Conservation (phyloP, 169 alveolate genomes). For the Eimeria necatrix region DNA sequence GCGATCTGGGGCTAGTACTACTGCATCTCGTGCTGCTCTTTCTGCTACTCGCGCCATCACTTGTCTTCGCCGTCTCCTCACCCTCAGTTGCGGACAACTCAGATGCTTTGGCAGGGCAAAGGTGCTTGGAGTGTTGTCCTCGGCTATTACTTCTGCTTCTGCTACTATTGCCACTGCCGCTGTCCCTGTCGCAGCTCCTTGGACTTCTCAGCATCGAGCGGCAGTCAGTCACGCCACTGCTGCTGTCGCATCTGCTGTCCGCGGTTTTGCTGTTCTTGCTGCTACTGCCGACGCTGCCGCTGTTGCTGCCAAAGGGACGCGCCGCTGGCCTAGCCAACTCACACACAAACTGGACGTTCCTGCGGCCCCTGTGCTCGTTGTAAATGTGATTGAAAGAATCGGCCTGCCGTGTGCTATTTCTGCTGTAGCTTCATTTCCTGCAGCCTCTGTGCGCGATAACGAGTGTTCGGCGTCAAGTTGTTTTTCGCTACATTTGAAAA, state of each 20-base stretch:
- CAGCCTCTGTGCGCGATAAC: no score
- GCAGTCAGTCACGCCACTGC: not conserved
- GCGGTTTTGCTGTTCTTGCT: not conserved
- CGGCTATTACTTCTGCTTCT: not conserved
- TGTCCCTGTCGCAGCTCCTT: not conserved
- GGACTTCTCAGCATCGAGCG: not conserved
- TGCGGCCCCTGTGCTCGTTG: no score
- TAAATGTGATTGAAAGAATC: no score
- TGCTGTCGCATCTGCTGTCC: not conserved
- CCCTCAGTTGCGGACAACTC: not conserved
- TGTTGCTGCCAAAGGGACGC: not conserved
- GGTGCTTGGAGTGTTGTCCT: not conserved
- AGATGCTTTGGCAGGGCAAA: not conserved
- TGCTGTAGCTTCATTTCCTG: no score
- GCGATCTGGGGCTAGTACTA: not conserved
- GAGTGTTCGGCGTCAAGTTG: no score
- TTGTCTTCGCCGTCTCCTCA: not conserved
- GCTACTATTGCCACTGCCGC: not conserved
- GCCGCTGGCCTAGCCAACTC: no score
- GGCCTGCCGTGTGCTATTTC: no score
- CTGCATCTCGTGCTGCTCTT: slow-evolving; percentile 17
- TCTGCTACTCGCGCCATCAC: not conserved
- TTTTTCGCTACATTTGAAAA: no score
- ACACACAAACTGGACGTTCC: no score
- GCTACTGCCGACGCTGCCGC: not conserved